Evolutionary conservation across 805 yeast genomes (phyloP), one percentile per base, ranked within the genome.

Genomic region (Debaryomyces castellii): DNA sequence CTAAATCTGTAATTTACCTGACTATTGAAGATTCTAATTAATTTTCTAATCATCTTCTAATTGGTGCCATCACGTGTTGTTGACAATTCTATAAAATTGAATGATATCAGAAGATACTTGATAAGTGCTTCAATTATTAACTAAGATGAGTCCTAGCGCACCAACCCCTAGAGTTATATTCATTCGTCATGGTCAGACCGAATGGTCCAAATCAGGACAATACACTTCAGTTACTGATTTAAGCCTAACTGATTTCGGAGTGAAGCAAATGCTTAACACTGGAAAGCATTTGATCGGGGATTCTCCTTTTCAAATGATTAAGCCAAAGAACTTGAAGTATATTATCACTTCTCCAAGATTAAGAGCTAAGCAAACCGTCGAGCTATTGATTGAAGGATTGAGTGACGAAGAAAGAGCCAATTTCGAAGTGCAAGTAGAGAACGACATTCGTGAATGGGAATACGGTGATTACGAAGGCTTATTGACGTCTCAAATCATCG

Each of bases 391-490:
- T 36, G 79, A 76, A 46, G 60, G 69, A 3, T 58, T 83, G 38
- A 71, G 74, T 20, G 74, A 68, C 11, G 71, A 69, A 21, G 66
- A 71, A 14, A 73, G 67, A 48, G 51, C 71, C 8, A 51, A 64
- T 5, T 74, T 83, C 40, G 69, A 75, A 7, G 57, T 76, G 37
- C 66, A 71, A 46, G 74, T 75, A 16, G 59, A 54, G 17, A 85
- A 82, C 51, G 90, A 89, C 57, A 66, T 90, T 41, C 78, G 94
- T 55, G 98, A 92, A 67, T 92, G 97, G 97, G 95, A 89, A 53
- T 92, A 92, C 58, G 98, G 98, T 54, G 94, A 88, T 59, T 92
- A 92, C 64, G 98, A 92, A 72, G 98, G 98, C 4, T 64, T 83
- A 53, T 61, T 76, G 46, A 86, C 96, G 1, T 62, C 69, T 5